Conservation (phyloP, 192 early-diverging fungal genomes). For the Backusella liffmaniae region DNA sequence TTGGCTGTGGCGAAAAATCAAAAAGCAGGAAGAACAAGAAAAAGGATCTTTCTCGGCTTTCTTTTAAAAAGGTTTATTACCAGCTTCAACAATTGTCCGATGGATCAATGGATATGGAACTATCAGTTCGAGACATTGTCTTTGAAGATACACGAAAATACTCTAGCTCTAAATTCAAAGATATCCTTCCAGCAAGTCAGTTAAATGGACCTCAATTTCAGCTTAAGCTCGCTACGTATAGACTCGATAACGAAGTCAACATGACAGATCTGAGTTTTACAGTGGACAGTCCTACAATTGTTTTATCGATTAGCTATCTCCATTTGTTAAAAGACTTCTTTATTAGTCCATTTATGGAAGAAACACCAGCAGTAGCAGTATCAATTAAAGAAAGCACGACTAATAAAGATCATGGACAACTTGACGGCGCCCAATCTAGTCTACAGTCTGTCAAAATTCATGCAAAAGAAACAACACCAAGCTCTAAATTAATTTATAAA, state of each 20-base stretch:
- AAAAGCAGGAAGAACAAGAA: neutral
- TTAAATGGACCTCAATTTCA: constrained; percentile 54
- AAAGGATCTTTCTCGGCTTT: constrained; percentile 19
- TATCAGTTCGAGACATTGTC: constrained; percentile 55
- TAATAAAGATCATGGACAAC: neutral
- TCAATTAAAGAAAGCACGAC: constrained; percentile 4
- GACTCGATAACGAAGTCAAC: constrained; percentile 21
- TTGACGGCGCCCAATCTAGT: neutral
- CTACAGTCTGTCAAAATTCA: neutral
- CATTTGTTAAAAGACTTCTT: constrained; percentile 68
- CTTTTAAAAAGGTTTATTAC: constrained; percentile 23
- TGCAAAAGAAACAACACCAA: neutral
- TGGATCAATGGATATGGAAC: constrained; percentile 54
- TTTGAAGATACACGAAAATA: constrained; percentile 64
- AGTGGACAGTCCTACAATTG: constrained; percentile 64
- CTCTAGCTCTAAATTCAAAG: constrained; percentile 61
- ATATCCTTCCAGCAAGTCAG: constrained; percentile 56
- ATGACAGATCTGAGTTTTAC: constrained; percentile 56
- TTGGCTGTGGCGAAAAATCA: neutral
- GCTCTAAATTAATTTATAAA: constrained; percentile 32
- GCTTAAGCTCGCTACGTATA: constrained; percentile 21
- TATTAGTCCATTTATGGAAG: constrained; percentile 46
- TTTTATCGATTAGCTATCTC: constrained; percentile 75
- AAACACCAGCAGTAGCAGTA: constrained; percentile 12
- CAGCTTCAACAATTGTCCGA: constrained; percentile 51